Evolutionary conservation across 2,329 filamentous ascomycete species (phyloP), one percentile per base, ranked within the genome.

Genomic region (Cordyceps tenuipes): DNA sequence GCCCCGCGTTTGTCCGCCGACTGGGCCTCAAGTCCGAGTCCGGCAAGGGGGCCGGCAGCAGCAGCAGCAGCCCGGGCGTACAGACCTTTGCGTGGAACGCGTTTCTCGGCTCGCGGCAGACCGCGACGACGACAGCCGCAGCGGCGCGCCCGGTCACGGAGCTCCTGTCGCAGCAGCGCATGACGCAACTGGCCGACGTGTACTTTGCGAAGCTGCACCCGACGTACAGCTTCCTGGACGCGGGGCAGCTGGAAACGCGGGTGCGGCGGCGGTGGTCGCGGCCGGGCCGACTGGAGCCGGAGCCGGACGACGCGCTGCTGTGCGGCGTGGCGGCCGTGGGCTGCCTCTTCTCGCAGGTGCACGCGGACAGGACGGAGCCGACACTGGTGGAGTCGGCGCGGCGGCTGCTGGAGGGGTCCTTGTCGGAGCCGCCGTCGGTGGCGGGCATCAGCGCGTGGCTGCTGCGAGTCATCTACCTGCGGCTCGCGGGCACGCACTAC

Each of bases 61-160:
- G n/a, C n/a, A n/a, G n/a, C n/a, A n/a, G 77, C 64, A 79, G 79
- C 1, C 80, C 81, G 0, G 74, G 78, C 51, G 71, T 83, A 59
- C 78, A 81, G 63, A 75, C 81, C 0, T 84, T 84, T 65, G 80
- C 78, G 0, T 84, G 82, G 82, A 84, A 84, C 59, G 66, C 68
- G 10, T 69, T 69, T 51, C 65, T 71, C 4, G 73, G 73, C 0
- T 64, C 69, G 1, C 63, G 71, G 10, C 65, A 64, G 12, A 56
- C 63, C 6, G 61, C 55, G 0, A 59, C 67, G 60, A 59, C n/a
- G n/a, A n/a, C n/a, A 68, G 9, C 66, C 67, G 4, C 62, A n/a
- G n/a, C 64, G 0, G 66, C 70, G 3, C 66, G 66, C n/a, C 68
- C 71, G 1, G 73, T 84, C 1, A 77, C 74, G 1, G 75, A 76